Base-by-base conservation (phyloP, 805 yeast genomes). In the Ogataea chonburiensis region DNA sequence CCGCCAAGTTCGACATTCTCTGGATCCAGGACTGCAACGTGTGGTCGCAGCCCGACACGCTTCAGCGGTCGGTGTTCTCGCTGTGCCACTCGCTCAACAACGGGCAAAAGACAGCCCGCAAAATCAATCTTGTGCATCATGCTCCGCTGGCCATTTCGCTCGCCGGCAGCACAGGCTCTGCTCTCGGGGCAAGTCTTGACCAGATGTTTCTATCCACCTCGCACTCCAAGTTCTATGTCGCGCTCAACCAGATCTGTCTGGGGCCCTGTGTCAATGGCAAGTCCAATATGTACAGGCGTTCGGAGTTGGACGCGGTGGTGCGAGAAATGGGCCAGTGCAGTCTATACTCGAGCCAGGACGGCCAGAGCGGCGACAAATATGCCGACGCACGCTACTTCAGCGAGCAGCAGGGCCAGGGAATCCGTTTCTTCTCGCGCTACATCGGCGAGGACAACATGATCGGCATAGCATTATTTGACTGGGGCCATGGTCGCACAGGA, bases 361-460 rank as follows among this genome's bases (percentile, higher is more conserved):
- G 63, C 4, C 46, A 55, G 14, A 52, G 61, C 30, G 70, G 67
- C 4, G 58, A 63, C n/a, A 38, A 43, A 5, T 56, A 45, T 6
- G 34, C 41, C 10, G 64, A 58, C 33, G 70, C 69, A 3, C 45
- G 53, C 4, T 52, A 38, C 21, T 66, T 51, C 35, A 48, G 57
- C 19, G 27, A 34, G n/a, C 20, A 37, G 3, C 45, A 47, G 1
- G 67, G 68, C 12, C 61, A 63, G 21, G 84, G 91, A 0, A 67
- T 88, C 27, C 69, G 78, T 34, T 75, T 77, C 39, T 87, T 88
- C 58, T 78, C 95, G 6, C 67, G 78, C 38, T 88, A 81, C 56
- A 87, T 87, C 52, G 95, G 95, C 5, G 96, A 87, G 56, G 96
- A 87, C 58, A 87, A 87, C 58, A 84, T 86, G 94, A 87, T 87